Percentiles rank a stretch among this genome's conserved stretches.
phyloP scores from a whole-genome alignment of 2,329 filamentous ascomycete genomes.

The Xylariales sp. region DNA sequence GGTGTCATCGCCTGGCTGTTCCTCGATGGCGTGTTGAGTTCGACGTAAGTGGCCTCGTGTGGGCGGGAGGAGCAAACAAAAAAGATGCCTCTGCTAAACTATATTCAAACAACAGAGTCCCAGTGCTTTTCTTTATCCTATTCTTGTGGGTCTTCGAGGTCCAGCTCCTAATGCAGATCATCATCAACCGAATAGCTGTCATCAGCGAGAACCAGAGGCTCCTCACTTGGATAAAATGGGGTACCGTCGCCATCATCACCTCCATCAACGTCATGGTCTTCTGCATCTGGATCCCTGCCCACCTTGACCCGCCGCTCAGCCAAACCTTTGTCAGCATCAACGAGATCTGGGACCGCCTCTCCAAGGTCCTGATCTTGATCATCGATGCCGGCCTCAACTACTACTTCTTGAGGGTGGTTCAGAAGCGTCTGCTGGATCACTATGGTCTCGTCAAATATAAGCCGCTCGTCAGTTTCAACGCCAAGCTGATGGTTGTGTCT shows the following conservation, averaged over 20 bases:
- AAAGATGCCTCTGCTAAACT: slow-evolving; percentile 19
- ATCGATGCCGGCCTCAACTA: slow-evolving; percentile 47
- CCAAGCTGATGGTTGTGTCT: slow-evolving; percentile 43
- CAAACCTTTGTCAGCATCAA: slow-evolving; percentile 36
- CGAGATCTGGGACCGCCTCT: slow-evolving; percentile 46
- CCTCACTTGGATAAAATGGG: slow-evolving; percentile 40
- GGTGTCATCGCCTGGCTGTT: slow-evolving; percentile 34
- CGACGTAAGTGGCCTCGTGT: slow-evolving; percentile 17
- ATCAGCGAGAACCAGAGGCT: slow-evolving; percentile 36
- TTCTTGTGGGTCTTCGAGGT: slow-evolving; percentile 40
- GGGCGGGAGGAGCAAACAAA: slow-evolving; percentile 6
- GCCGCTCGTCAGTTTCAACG: slow-evolving; percentile 44
- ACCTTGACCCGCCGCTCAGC: slow-evolving; percentile 28
- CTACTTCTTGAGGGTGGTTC: slow-evolving; percentile 45
- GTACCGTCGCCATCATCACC: slow-evolving; percentile 37
- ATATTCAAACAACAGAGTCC: slow-evolving; percentile 20
- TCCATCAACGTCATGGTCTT: slow-evolving; percentile 49
- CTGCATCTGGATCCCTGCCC: slow-evolving; percentile 48
- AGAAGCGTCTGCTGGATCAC: slow-evolving; percentile 40
- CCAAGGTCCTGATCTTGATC: slow-evolving; percentile 46
- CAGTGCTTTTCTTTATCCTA: slow-evolving; percentile 29
- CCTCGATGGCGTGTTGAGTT: slow-evolving; percentile 27
- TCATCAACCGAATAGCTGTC: slow-evolving; percentile 49
- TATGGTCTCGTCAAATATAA: slow-evolving; percentile 45
- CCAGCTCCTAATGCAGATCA: slow-evolving; percentile 50